Evolutionary conservation across 2,329 filamentous ascomycete genomes (phyloP), one percentile per base, ranked within the genome.

Genomic region (Hypoxylon sp.): DNA sequence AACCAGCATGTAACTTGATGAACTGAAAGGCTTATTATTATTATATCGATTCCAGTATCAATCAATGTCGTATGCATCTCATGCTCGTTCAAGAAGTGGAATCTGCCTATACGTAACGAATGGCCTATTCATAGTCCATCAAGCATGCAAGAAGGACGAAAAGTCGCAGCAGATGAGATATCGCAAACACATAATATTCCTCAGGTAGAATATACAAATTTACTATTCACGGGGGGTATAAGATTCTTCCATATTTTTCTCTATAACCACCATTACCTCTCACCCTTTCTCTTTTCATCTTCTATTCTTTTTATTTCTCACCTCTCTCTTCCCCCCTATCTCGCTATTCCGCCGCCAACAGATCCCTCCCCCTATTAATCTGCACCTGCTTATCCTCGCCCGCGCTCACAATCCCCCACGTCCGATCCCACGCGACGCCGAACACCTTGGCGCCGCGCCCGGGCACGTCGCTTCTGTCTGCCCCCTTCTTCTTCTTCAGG

Each of bases 321-420:
- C n/a, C 49, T 6, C 41, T 28, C 8, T 20, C 19, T 3, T 22
- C 37, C 34, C 2, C 22, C 10, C 8, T 11, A 51, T 39, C 26
- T 17, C 17, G 8, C 32, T 56, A 64, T n/a, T 59, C 55, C 7
- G 58, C 65, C 22, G 65, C 73, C 46, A 85, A 73, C 44, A 87
- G 69, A 59, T 82, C 85, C 65, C 85, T 83, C 17, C 88, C 89
- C 69, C 86, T 85, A 78, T 99, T 97, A 64, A 99, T 88, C 82
- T 99, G 95, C 72, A 99, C 89, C 81, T 87, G 89, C 81, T 95
- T 97, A 75, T 99, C 95, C 84, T 98, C 94, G 15, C 94, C 93
- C 44, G 84, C 93, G 73, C 92, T 96, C 46, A 97, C 91, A 75
- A 99, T 94, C 1, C 95, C 96, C 74, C 96, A 88, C 6, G 88